Conservation (phyloP, 1,139 yeast species). For the Kodamaea plutei region DNA sequence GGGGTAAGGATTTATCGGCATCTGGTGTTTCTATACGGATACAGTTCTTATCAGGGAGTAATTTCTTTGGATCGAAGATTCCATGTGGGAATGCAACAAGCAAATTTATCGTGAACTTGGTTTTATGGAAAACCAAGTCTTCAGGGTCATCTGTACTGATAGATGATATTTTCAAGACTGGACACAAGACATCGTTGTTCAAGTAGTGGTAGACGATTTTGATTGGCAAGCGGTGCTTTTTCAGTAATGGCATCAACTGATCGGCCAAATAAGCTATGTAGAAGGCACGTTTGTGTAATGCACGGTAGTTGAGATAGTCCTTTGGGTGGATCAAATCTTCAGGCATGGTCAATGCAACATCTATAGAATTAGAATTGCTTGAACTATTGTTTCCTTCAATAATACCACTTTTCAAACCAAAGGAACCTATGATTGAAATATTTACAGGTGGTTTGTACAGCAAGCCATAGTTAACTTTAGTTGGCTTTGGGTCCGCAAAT, state of each 20-base stretch:
- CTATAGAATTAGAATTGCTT: conserved; percentile 61
- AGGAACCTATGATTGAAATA: conserved; percentile 81
- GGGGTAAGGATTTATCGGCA: conserved; percentile 47
- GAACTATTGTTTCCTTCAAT: conserved; percentile 38
- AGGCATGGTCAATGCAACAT: conserved; percentile 83
- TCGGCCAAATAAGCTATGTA: conserved; percentile 77
- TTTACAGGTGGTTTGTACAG: conserved; percentile 69
- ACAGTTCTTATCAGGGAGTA: conserved; percentile 74
- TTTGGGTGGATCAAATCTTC: conserved; percentile 68
- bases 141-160: conserved; percentile 44
- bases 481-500: conserved; percentile 86
- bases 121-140: conserved; percentile 56
- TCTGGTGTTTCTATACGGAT: conserved; percentile 59
- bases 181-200: conserved; percentile 65
- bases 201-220: conserved; percentile 53
- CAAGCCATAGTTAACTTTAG: conserved; percentile 64
- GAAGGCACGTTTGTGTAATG: conserved; percentile 84
- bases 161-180: conserved; percentile 55
- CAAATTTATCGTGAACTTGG: conserved; percentile 68
- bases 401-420: conserved; percentile 80
- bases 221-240: conserved; percentile 52
- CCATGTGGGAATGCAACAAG: conserved; percentile 71
- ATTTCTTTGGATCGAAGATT: conserved; percentile 67
- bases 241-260: conserved; percentile 51
- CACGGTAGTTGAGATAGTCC: conserved; percentile 87